Percentiles rank a stretch among this genome's conserved stretches.
Conservation (phyloP, 139 green algal species). For the Tetradesmus obliquus region DNA sequence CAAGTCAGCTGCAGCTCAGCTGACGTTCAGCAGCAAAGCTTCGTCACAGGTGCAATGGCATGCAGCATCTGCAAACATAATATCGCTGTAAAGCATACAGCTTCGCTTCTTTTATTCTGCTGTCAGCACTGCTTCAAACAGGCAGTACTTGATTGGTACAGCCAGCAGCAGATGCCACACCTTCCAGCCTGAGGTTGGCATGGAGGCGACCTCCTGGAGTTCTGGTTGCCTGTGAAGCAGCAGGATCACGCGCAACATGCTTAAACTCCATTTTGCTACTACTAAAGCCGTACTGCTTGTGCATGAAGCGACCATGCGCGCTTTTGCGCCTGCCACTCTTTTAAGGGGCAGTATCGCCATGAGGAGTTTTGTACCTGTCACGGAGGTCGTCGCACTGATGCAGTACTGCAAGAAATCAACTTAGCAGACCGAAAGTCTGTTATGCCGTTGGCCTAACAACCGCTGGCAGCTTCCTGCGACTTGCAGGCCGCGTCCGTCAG, state of each 20-base stretch:
- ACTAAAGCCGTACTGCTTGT: background rate
- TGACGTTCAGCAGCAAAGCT: no score
- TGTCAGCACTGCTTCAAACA: no score
- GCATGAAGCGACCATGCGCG: background rate
- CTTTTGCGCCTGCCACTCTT: background rate
- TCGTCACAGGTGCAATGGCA: no score
- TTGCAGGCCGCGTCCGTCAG: background rate
- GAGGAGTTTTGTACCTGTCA: background rate
- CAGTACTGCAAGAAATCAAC: background rate
- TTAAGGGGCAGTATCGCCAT: background rate
- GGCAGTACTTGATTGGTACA: no score
- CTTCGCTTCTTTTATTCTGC: no score
- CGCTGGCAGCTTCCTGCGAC: no score
- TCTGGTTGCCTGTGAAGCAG: background rate
- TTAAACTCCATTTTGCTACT: background rate
- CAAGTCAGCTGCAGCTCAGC: no score
- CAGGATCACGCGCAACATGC: background rate
- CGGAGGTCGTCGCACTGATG: background rate
- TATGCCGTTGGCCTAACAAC: background rate
- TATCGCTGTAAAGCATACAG: no score
- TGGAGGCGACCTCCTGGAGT: background rate
- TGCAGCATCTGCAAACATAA: no score
- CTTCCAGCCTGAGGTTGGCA: no score
- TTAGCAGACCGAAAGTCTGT: background rate
- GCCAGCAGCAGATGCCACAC: no score